These are phyloP conservation scores for Ceratocystis lukuohia DNA, from an alignment of 2,329 filamentous ascomycete genomes.

Conservation along the genomic window DNA sequence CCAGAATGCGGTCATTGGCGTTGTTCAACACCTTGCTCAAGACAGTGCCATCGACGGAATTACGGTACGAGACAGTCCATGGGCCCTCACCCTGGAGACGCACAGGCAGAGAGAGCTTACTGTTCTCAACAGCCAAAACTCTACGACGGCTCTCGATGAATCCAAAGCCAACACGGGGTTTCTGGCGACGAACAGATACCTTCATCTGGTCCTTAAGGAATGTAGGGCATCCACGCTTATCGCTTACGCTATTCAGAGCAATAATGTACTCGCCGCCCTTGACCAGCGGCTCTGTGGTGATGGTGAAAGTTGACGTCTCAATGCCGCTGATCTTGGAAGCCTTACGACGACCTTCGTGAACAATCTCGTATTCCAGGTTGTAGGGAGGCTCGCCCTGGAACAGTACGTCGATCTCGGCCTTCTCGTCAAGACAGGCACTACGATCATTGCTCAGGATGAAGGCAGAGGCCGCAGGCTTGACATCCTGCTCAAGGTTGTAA, in stretches of 20 bases:
- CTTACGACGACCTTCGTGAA: slow-evolving; percentile 75
- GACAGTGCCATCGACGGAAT: slow-evolving; percentile 31
- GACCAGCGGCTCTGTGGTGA: slow-evolving; percentile 59
- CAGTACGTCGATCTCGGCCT: slow-evolving; percentile 58
- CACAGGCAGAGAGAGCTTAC: slow-evolving; percentile 60
- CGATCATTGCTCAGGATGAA: slow-evolving; percentile 46
- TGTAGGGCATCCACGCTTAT: slow-evolving; percentile 74
- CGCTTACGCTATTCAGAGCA: slow-evolving; percentile 72
- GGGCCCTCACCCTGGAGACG: slow-evolving; percentile 75
- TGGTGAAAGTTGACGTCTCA: slow-evolving; percentile 47
- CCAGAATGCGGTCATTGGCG: slow-evolving; percentile 55
- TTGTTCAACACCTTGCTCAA: slow-evolving; percentile 37
- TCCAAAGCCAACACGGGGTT: slow-evolving; percentile 76
- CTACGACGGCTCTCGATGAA: slow-evolving; percentile 66
- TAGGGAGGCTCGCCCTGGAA: slow-evolving; percentile 78
- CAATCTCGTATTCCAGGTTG: slow-evolving; percentile 79
- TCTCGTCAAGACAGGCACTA: slow-evolving; percentile 70
- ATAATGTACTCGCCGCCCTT: slow-evolving; percentile 85
- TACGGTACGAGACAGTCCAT: slow-evolving; percentile 68
- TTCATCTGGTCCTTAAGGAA: slow-evolving; percentile 73
- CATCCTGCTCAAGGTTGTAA: slow-evolving; percentile 66
- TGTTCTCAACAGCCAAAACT: slow-evolving; percentile 64
- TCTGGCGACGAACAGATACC: slow-evolving; percentile 76
- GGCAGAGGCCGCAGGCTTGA: slow-evolving; percentile 83
- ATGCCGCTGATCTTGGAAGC: slow-evolving; percentile 54